Evolutionary conservation across 1,139 yeast species (phyloP).

Genomic region (Keqinozyma sinolaborantium): DNA sequence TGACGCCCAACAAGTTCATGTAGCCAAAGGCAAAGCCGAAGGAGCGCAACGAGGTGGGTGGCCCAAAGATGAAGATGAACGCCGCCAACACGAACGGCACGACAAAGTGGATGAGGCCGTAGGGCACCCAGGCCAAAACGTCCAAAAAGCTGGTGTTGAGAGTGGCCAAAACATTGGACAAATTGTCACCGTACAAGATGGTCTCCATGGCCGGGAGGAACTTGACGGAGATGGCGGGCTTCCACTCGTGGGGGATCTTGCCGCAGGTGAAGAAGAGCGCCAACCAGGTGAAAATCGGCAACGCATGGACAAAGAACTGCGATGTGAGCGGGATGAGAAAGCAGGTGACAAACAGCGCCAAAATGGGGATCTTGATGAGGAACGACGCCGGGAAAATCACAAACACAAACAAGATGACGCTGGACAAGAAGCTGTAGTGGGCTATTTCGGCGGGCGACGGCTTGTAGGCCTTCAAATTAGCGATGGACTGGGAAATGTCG

Average conservation of each 20-base stretch:
- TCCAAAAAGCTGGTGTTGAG: constrained; percentile 67
- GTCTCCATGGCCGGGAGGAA: constrained; percentile 94
- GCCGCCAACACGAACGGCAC: constrained; percentile 87
- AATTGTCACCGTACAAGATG: constrained; percentile 87
- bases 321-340: constrained; percentile 72
- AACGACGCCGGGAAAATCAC: constrained; percentile 52
- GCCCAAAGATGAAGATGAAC: constrained; percentile 80
- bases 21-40: constrained; percentile 97
- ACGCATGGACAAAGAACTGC: constrained; percentile 81
- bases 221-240: constrained; percentile 89
- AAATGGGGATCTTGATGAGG: constrained; percentile 41
- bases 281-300: constrained; percentile 89
- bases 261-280: constrained; percentile 78
- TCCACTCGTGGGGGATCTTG: constrained; percentile 70
- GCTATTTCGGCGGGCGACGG: constrained; percentile 44
- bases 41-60: constrained; percentile 83
- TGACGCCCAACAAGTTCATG: constrained; percentile 86
- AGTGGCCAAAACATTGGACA: constrained; percentile 82
- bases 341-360: constrained; percentile 30
- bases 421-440: constrained; percentile 50
- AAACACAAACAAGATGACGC: constrained; percentile 50
- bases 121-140: constrained; percentile 92
- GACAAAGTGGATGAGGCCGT: constrained; percentile 86
- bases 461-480: constrained; percentile 46
- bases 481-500: constrained; percentile 47